Evolutionary conservation across 225 moss, liverwort and hornwort species (phyloP).

Genomic region (Takakia lepidozioides): DNA sequence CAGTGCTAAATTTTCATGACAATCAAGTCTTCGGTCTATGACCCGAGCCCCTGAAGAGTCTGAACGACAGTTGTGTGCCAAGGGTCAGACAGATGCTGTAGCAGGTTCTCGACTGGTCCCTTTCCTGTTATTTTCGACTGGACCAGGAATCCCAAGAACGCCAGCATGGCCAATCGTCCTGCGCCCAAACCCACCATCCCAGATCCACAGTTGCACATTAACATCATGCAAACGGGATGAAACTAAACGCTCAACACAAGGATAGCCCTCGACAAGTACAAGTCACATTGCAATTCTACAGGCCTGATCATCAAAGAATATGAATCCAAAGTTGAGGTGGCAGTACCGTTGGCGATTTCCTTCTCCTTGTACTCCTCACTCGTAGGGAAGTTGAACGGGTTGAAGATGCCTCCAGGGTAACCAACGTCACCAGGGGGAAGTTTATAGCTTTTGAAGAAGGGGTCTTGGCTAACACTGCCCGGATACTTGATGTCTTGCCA

Average conservation of each 20-base stretch:
- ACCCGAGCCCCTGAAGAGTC: slow-evolving; percentile 18
- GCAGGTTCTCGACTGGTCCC: slow-evolving; percentile 37
- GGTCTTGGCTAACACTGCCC: slow-evolving; percentile 55
- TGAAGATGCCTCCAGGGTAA: slow-evolving; percentile 52
- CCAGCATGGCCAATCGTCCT: slow-evolving; percentile 56
- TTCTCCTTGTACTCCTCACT: slow-evolving; percentile 42
- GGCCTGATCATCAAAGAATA: too few species aligned
- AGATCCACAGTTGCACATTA: too few species aligned
- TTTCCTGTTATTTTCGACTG: slow-evolving; percentile 33
- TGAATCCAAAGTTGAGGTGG: too few species aligned
- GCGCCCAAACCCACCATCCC: slow-evolving; percentile 2
- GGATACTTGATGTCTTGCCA: slow-evolving; percentile 20
- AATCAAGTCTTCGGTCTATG: too few species aligned
- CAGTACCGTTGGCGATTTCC: slow-evolving; percentile 46
- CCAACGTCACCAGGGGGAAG: slow-evolving; percentile 47
- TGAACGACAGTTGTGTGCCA: slow-evolving; percentile 53
- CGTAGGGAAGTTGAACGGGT: slow-evolving; percentile 48
- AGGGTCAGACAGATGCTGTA: slow-evolving; percentile 36
- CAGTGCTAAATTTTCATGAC: too few species aligned
- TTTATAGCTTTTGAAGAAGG: slow-evolving; percentile 43
- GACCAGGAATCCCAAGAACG: slow-evolving; percentile 42
- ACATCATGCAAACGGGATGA: too few species aligned
- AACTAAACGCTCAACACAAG: too few species aligned
- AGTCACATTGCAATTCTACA: too few species aligned
- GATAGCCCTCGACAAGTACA: too few species aligned